Evolutionary conservation across 139 green algal species (phyloP).

Genomic region (Nannochloris sp.): DNA sequence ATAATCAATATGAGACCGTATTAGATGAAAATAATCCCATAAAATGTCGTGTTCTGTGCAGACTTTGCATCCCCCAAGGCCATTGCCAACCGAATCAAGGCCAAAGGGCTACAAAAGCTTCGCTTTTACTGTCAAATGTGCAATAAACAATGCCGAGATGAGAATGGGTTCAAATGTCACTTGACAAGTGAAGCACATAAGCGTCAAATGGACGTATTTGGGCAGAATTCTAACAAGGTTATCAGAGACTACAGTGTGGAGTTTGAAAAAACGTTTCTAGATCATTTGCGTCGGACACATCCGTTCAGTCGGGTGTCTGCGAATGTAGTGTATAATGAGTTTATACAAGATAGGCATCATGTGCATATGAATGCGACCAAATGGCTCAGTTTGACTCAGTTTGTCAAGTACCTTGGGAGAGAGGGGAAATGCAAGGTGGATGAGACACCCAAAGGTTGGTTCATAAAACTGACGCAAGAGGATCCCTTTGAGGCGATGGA

Average conservation of each 20-base stretch:
- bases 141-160: conserved; percentile 95
- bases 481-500: conserved; percentile 35
- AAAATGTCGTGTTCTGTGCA: background rate
- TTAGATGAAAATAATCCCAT: too few relatives aligned
- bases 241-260: conserved; percentile 78
- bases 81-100: conserved; percentile 93
- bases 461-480: conserved; percentile 50
- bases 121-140: conserved; percentile 89
- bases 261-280: conserved; percentile 85
- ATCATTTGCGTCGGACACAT: conserved; percentile 72
- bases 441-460: conserved; percentile 92
- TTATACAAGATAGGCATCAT: conserved; percentile 81
- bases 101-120: conserved; percentile 93
- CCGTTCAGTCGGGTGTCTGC: conserved; percentile 65
- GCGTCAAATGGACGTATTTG: conserved; percentile 86
- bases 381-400: conserved; percentile 87
- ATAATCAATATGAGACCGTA: too few relatives aligned
- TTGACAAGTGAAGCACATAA: conserved; percentile 67
- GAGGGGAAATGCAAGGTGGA: conserved; percentile 85
- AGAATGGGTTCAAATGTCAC: conserved; percentile 99
- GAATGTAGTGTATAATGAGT: conserved; percentile 93
- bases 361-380: conserved; percentile 97
- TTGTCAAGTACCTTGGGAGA: conserved; percentile 67
- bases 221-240: conserved; percentile 60
- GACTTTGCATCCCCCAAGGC: conserved; percentile 87